Conservation (phyloP, 2,329 filamentous ascomycete genomes). For the Botrytis hyacinthi region DNA sequence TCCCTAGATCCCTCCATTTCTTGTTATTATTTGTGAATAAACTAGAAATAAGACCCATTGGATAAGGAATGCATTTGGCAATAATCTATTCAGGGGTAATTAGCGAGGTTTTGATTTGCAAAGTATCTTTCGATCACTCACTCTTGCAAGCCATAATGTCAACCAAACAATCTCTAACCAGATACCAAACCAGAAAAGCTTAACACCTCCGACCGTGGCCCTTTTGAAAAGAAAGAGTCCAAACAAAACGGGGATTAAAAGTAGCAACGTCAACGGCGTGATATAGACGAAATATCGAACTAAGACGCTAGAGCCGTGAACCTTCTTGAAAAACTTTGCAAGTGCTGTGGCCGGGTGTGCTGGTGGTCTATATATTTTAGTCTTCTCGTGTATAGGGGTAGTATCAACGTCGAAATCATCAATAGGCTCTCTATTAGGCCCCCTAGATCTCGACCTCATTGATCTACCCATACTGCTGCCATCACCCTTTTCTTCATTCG, state of each 20-base stretch:
- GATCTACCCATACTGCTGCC: conserved; percentile 39
- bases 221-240: conserved; percentile 58
- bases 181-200: conserved; percentile 86
- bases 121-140: conserved; percentile 37
- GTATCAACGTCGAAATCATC: conserved; percentile 56
- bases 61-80: conserved; percentile 62
- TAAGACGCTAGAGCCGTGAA: conserved; percentile 64
- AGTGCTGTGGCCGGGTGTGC: conserved; percentile 60
- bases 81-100: conserved; percentile 46
- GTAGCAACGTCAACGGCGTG: conserved; percentile 58
- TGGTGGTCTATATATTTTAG: conserved; percentile 62
- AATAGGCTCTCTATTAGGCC: conserved; percentile 52
- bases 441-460: conserved; percentile 44
- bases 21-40: conserved; percentile 80
- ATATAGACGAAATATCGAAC: conserved; percentile 73
- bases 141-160: conserved; percentile 75
- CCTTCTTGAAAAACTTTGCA: conserved; percentile 61
- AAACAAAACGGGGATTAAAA: conserved; percentile 67
- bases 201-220: conserved; percentile 69
- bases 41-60: conserved; percentile 63
- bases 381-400: conserved; percentile 66
- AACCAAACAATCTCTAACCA: conserved; percentile 95
- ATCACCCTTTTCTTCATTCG: conserved; percentile 29
- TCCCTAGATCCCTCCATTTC: conserved; percentile 90
- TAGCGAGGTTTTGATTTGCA: conserved; percentile 7